Conservation (phyloP, 2,329 filamentous ascomycete species). For the Ceratocystis destructans region DNA sequence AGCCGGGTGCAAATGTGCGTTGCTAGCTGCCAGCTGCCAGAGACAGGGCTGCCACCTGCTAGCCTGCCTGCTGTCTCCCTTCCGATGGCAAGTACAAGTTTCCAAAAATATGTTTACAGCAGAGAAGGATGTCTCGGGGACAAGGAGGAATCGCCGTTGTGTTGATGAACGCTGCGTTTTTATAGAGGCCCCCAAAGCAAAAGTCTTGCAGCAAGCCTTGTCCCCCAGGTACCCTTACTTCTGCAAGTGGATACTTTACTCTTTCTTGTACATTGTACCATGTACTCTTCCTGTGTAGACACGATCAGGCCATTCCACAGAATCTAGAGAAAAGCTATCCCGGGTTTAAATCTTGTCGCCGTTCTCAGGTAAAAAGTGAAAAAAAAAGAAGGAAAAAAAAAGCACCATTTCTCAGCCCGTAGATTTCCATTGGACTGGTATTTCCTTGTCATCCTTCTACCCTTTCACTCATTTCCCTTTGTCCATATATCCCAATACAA, state of each 20-base stretch:
- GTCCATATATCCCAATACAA: not conserved
- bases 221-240: not conserved
- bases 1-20: not conserved
- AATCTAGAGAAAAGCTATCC: not conserved
- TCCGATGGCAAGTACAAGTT: not conserved
- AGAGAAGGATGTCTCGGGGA: too few species aligned
- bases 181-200: not conserved
- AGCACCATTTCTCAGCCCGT: too few species aligned
- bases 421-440: not conserved
- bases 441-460: not conserved
- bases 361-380: not conserved
- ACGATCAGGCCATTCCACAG: not conserved
- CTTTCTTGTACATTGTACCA: not conserved
- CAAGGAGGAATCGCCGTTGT: too few species aligned
- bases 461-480: not conserved
- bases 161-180: too few species aligned
- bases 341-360: slow-evolving; percentile 2
- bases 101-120: not conserved
- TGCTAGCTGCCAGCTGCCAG: not conserved
- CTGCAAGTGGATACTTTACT: not conserved
- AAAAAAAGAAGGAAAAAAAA: not conserved
- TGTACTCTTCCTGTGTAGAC: not conserved
- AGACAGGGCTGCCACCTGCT: too few species aligned
- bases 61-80: not conserved
- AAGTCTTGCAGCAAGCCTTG: not conserved